Percentiles rank a stretch among this genome's conserved stretches.
phyloP scores from a whole-genome alignment of 2,329 filamentous ascomycete species.

The Penicillium sumatraense region DNA sequence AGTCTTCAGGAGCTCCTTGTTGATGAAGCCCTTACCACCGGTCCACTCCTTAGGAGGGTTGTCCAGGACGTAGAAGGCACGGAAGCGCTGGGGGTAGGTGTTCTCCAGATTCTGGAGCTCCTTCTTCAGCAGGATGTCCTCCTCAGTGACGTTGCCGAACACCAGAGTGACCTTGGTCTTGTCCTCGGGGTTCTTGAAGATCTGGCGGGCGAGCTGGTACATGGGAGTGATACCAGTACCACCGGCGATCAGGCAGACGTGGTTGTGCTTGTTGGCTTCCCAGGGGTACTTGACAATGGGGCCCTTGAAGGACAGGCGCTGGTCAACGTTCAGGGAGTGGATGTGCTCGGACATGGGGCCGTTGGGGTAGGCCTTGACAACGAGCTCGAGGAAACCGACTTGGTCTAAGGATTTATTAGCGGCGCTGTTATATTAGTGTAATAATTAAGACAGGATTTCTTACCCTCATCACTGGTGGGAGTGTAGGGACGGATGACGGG shows the following conservation, averaged over 20 bases:
- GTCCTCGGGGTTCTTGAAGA: slow-evolving; percentile 95
- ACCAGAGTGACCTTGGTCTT: slow-evolving; percentile 97
- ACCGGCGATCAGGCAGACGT: slow-evolving; percentile 74
- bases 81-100: slow-evolving; percentile 92
- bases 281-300: slow-evolving; percentile 93
- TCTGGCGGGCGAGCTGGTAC: slow-evolving; percentile 89
- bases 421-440: neutral
- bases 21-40: slow-evolving; percentile 79
- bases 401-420: slow-evolving; percentile 56
- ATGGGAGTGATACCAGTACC: slow-evolving; percentile 97
- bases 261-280: slow-evolving; percentile 88
- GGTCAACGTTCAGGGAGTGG: slow-evolving; percentile 79
- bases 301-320: slow-evolving; percentile 89
- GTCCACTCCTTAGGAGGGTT: slow-evolving; percentile 78
- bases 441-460: too few species aligned
- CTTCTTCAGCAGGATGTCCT: slow-evolving; percentile 88
- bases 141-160: slow-evolving; percentile 86
- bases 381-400: slow-evolving; percentile 80
- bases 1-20: slow-evolving; percentile 91
- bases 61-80: slow-evolving; percentile 91
- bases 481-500: slow-evolving; percentile 90
- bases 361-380: slow-evolving; percentile 89
- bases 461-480: slow-evolving; percentile 83
- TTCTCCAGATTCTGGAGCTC: slow-evolving; percentile 89
- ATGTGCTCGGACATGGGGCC: slow-evolving; percentile 92